These are phyloP conservation scores for Paraphaeosphaeria sporulosa DNA, from an alignment of 2,329 filamentous ascomycete genomes.

Conservation along the genomic window DNA sequence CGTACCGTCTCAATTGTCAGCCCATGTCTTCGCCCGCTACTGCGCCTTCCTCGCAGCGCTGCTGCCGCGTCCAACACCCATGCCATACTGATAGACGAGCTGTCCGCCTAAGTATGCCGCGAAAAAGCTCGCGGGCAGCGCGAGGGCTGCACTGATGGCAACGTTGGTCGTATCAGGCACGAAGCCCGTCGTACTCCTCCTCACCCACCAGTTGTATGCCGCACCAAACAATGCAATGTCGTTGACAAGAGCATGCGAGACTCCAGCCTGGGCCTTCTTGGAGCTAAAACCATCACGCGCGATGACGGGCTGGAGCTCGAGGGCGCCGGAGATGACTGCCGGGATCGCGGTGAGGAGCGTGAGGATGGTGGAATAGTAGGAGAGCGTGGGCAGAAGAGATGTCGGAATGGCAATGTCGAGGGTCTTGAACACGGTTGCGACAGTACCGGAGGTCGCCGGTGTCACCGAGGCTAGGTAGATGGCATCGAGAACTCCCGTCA, in stretches of 20 bases:
- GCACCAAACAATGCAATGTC: constrained; percentile 51
- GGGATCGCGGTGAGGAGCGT: constrained; percentile 45
- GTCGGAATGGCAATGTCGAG: constrained; percentile 35
- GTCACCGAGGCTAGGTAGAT: constrained; percentile 44
- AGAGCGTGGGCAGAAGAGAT: constrained; percentile 48
- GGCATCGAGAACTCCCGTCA: constrained; percentile 53
- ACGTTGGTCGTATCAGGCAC: constrained; percentile 48
- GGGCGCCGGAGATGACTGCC: constrained; percentile 41
- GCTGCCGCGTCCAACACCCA: constrained; percentile 48
- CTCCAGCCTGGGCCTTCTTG: constrained; percentile 51
- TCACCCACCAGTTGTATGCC: constrained; percentile 55
- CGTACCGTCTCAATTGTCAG: neutral
- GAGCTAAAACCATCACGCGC: constrained; percentile 53
- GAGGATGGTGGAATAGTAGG: constrained; percentile 55
- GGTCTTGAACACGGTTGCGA: constrained; percentile 41
- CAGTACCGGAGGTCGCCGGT: constrained; percentile 42
- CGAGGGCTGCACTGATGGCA: constrained; percentile 45
- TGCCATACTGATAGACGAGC: constrained; percentile 56
- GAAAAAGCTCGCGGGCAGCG: constrained; percentile 46
- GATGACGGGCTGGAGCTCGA: constrained; percentile 52
- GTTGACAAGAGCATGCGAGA: constrained; percentile 53
- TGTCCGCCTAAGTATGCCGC: constrained; percentile 54
- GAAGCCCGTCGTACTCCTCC: constrained; percentile 42
- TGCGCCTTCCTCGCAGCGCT: constrained; percentile 40
- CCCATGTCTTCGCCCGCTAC: constrained; percentile 8